Base-by-base conservation (phyloP, 2,329 filamentous ascomycete species). In the Xylaria sp. region DNA sequence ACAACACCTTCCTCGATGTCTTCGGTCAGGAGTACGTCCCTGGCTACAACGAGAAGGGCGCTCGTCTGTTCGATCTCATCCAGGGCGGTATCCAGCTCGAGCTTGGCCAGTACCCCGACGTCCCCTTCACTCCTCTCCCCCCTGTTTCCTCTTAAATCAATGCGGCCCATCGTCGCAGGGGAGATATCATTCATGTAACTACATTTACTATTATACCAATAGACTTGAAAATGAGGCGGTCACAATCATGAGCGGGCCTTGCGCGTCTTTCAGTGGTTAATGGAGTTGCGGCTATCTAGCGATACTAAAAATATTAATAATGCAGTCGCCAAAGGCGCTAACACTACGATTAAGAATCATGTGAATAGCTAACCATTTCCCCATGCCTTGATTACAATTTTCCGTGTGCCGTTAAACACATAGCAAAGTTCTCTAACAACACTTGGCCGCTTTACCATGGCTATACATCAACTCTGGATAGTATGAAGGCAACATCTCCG, bases 61-160 rank as follows among this genome's bases (percentile, higher is more conserved):
- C 28, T 28, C 66, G 69, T 12, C 64, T 71, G n/a, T 73, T 69
- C 57, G 71, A 73, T 48, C 65, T 73, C 69, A 73, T 73, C 66
- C 68, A 72, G 65, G 70, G 68, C 10, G 70, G 70, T 37, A 65
- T 72, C 48, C 12, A 62, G 55, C 58, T 62, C 32, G 70, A 72
- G 68, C 46, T 69, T 15, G 56, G 28, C 34, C 65, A 71, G 63
- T 70, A 72, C 63, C 70, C 70, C 23, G 52, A 72, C 28, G 70
- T 72, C 58, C 6, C 56, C 1, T 72, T 72, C 64, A 68, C 64
- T 13, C 68, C 70, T 46, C 68, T 72, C 6, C 68, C 70, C 32
- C 48, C 52, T 18, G 61, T 70, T n/a, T 46, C 41, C 41, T 46
- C 41, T 7, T 70, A 70, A 58, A 23, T 20, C 23, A 39, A 12